Evolutionary conservation across 202 grass and related monocot genomes (phyloP), one percentile per base, ranked within the genome.

Genomic region (Sporobolus alterniflorus): DNA sequence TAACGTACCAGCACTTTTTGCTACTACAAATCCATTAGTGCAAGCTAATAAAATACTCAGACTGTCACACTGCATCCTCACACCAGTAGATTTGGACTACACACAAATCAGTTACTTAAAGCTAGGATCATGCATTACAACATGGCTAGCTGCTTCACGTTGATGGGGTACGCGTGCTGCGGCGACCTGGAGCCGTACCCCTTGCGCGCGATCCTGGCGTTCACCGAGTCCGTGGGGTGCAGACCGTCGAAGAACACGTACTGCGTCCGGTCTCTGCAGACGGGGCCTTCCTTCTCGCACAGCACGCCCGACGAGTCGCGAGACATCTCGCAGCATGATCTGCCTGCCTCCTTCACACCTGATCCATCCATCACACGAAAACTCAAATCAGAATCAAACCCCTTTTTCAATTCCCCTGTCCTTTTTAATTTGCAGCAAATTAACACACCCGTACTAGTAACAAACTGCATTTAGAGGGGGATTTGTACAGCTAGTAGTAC

Each of bases 241-340:
- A 91, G 91, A 13, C 91, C 91, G 75, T 94, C 88, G 56, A 94
- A 94, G 85, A 94, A 94, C 1, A 90, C 85, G 21, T 91, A 88
- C 47, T 85, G 52, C 25, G 49, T 79, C 55, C 91, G 78, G 79
- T 88, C 78, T 3, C 65, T 64, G 88, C 91, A 94, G 1, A 85
- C 65, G 48, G 64, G 74, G 57, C 91, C 88, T 2, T 7, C 70
- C 64, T 79, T 88, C 31, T 70, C 12, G 36, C 91, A 94, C 5
- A 94, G 83, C 57, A 90, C 77, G 25, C 88, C 85, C 2, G 48
- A 78, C 21, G 84, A 67, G 0, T 30, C 42, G 9, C 54, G 57
- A 21, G 82, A 78, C 70, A 81, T 30, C 75, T 90, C 60, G 75
- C 91, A 94, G 61, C 91, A 94, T 1, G 91, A 11, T 17, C 49